These are phyloP conservation scores for Haplographium delicatum DNA, from an alignment of 495 filamentous ascomycete genomes.

Conservation along the genomic window DNA sequence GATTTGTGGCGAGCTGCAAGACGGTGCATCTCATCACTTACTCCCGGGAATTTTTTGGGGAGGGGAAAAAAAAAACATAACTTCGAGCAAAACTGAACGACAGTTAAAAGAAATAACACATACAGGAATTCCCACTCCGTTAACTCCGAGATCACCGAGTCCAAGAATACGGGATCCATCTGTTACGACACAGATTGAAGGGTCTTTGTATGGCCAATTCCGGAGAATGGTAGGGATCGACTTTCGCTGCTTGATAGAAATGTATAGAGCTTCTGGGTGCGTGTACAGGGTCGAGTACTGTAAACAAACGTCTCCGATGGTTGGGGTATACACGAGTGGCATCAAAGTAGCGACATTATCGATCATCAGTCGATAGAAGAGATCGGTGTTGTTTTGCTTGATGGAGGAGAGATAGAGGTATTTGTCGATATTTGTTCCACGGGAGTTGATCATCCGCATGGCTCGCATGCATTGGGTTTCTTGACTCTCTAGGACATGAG, in stretches of 20 bases:
- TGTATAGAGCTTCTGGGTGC: slow-evolving; percentile 88
- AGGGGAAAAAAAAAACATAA: no score
- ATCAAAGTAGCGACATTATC: slow-evolving; percentile 89
- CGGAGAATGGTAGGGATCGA: slow-evolving; percentile 76
- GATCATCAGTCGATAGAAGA: slow-evolving; percentile 91
- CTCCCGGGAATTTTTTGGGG: no score
- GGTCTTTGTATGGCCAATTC: slow-evolving; percentile 83
- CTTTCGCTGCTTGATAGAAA: slow-evolving; percentile 84
- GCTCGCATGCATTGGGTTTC: slow-evolving; percentile 49
- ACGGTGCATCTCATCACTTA: no score
- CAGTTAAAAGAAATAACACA: no score
- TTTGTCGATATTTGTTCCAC: slow-evolving; percentile 81
- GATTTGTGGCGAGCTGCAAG: no score
- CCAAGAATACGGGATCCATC: slow-evolving; percentile 96
- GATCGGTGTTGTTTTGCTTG: slow-evolving; percentile 81
- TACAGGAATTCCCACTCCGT: slow-evolving; percentile 97
- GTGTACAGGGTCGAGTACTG: slow-evolving; percentile 96
- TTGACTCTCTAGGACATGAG: slow-evolving; percentile 50
- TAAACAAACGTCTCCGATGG: slow-evolving; percentile 93
- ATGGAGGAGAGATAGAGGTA: slow-evolving; percentile 89
- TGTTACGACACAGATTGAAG: slow-evolving; percentile 95
- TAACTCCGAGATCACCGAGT: slow-evolving; percentile 91
- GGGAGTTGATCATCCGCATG: slow-evolving; percentile 64
- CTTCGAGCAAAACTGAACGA: no score
- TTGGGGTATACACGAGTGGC: slow-evolving; percentile 94